Conservation (phyloP, 306 rosid genomes). For the Gastrolobium villosum region DNA sequence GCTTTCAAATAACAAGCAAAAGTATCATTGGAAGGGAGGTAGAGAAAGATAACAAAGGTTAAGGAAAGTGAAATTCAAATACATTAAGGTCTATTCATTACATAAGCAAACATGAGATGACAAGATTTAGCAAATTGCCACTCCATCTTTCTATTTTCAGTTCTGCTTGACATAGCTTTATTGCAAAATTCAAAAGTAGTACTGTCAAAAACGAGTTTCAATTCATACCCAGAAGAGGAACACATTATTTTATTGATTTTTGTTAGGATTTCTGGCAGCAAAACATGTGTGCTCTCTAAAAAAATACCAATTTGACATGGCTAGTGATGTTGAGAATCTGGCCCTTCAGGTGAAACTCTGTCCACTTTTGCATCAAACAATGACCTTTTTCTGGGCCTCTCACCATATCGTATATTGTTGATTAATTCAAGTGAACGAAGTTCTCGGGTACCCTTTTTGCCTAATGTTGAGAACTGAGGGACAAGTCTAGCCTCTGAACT, state of each 20-base stretch:
- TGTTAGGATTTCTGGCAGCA: not conserved
- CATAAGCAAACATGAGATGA: not conserved
- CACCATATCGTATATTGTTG: not conserved
- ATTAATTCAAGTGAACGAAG: conserved; percentile 29
- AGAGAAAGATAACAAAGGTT: not conserved
- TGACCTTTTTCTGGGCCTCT: conserved; percentile 21
- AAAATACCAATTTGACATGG: not conserved
- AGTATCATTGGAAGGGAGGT: not conserved
- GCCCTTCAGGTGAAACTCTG: conserved; percentile 52
- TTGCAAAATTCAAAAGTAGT: not conserved
- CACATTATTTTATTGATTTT: not conserved
- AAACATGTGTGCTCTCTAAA: not conserved
- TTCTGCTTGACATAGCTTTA: not conserved
- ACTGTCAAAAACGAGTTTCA: not conserved
- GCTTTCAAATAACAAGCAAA: not conserved
- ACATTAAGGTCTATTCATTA: not conserved
- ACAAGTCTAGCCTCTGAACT: conserved; percentile 43
- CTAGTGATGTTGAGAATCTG: conserved; percentile 65
- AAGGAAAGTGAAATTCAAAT: not conserved
- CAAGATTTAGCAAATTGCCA: not conserved
- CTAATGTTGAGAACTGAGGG: not conserved
- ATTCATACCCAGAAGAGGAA: not conserved
- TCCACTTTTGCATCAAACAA: conserved; percentile 40
- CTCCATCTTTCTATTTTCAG: not conserved
- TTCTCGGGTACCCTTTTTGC: conserved; percentile 2